A percentile compares a stretch with the other conserved stretches of the same genome.
phyloP scores from a whole-genome alignment of 2,329 filamentous ascomycete species.

The Lithohypha guttulata region DNA sequence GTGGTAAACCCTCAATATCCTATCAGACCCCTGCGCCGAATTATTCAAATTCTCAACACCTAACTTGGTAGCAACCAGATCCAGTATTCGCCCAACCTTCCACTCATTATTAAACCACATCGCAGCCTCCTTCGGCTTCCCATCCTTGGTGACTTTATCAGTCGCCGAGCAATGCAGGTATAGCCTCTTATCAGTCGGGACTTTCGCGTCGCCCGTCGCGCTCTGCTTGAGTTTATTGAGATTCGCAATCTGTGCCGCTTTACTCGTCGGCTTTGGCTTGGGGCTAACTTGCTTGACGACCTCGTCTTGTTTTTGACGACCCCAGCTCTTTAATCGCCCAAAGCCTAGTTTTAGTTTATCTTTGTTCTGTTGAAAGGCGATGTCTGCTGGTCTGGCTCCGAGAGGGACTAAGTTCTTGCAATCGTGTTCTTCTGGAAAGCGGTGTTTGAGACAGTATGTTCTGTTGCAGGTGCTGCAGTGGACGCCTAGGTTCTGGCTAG shows the following conservation, averaged over 20 bases:
- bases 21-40: slow-evolving; percentile 41
- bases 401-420: slow-evolving; percentile 62
- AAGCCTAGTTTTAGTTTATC: slow-evolving; percentile 66
- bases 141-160: slow-evolving; percentile 62
- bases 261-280: slow-evolving; percentile 52
- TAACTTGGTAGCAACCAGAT: slow-evolving; percentile 34
- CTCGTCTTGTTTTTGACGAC: slow-evolving; percentile 57
- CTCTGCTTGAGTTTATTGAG: slow-evolving; percentile 71
- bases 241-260: slow-evolving; percentile 55
- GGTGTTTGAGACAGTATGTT: slow-evolving; percentile 42
- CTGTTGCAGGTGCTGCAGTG: slow-evolving; percentile 40
- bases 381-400: slow-evolving; percentile 35
- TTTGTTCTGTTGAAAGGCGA: slow-evolving; percentile 16
- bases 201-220: slow-evolving; percentile 79
- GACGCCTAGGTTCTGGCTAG: slow-evolving; percentile 39
- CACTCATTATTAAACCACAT: slow-evolving; percentile 77
- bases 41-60: slow-evolving; percentile 38
- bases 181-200: slow-evolving; percentile 71
- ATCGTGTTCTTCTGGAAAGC: slow-evolving; percentile 59
- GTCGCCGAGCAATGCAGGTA: slow-evolving; percentile 88
- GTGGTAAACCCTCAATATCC: slow-evolving; percentile 79
- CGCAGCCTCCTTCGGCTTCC: slow-evolving; percentile 70
- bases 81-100: slow-evolving; percentile 63
- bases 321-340: slow-evolving; percentile 69
- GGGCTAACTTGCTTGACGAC: no score